Conservation (phyloP, 352 stramenopile species). For the Globisporangium canariense region DNA sequence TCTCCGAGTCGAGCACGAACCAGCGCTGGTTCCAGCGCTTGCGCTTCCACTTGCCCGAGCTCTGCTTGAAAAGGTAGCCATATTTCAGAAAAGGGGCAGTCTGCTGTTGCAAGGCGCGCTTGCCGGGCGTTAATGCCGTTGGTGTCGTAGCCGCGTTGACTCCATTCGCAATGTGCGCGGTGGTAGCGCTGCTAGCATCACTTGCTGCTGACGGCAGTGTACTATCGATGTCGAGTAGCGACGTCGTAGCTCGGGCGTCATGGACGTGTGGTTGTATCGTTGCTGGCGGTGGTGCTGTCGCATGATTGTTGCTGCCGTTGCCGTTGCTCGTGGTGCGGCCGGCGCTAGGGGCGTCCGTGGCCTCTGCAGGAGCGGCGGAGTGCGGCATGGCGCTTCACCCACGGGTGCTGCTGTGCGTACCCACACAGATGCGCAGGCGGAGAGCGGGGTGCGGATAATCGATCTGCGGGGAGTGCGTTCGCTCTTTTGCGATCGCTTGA, state of each 20-base stretch:
- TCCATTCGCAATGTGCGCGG: not conserved
- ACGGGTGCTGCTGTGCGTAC: no score
- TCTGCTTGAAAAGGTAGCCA: slow-evolving; percentile 78
- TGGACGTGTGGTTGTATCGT: slow-evolving; percentile 1
- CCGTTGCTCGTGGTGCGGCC: not conserved
- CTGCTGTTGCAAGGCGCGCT: not conserved
- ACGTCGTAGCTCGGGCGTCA: not conserved
- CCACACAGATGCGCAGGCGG: not conserved
- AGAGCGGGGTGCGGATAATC: not conserved
- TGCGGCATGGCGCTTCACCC: slow-evolving; percentile 1
- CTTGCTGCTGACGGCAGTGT: not conserved
- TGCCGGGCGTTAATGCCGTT: not conserved
- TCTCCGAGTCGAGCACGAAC: slow-evolving; percentile 71
- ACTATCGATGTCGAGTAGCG: not conserved
- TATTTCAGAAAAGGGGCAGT: slow-evolving; percentile 27
- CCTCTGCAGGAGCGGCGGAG: not conserved
- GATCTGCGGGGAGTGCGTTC: not conserved
- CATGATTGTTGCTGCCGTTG: slow-evolving; percentile 9
- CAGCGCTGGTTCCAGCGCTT: slow-evolving; percentile 80
- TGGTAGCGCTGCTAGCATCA: not conserved
- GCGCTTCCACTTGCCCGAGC: slow-evolving; percentile 73
- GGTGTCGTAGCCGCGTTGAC: not conserved
- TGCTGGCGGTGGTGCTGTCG: not conserved
- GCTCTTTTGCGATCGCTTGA: not conserved
- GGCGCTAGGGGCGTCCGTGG: not conserved